A percentile compares a stretch with the other conserved stretches of the same genome.
Conservation (phyloP, 2,329 filamentous ascomycete species). For the Arthrinium phaeospermum region DNA sequence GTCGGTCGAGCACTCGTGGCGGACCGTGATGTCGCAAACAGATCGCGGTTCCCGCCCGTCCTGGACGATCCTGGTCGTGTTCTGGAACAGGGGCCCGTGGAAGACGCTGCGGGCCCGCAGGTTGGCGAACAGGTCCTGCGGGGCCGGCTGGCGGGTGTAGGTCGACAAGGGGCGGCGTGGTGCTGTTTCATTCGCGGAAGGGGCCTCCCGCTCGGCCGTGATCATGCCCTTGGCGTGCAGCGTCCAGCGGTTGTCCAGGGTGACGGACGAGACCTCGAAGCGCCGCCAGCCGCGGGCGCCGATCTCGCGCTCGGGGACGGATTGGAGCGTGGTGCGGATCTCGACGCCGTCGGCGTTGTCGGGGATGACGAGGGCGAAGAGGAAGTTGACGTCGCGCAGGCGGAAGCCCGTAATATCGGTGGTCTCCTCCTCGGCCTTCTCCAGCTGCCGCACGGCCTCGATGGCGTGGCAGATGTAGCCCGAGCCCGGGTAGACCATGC, state of each 20-base stretch:
- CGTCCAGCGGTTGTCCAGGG: background rate
- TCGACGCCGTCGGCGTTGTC: background rate
- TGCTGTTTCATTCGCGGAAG: background rate
- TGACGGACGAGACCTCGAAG: background rate
- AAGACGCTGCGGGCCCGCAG: background rate
- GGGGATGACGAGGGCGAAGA: background rate
- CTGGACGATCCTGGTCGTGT: background rate
- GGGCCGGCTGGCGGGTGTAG: background rate
- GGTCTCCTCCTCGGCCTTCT: background rate
- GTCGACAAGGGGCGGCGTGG: background rate
- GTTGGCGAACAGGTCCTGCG: background rate
- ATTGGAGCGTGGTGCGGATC: background rate
- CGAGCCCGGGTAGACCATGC: background rate
- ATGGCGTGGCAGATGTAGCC: background rate
- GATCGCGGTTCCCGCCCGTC: no score
- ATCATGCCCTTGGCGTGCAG: background rate
- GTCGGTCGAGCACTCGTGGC: no score
- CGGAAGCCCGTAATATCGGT: background rate
- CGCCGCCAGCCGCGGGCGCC: background rate
- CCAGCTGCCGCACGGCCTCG: background rate
- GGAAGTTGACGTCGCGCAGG: background rate
- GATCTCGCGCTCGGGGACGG: background rate
- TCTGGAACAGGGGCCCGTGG: background rate
- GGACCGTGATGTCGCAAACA: no score
- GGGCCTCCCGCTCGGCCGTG: background rate